Percentiles rank a stretch among this genome's conserved stretches.
phyloP scores from a whole-genome alignment of 805 yeast species.

The Candida stauntonica region DNA sequence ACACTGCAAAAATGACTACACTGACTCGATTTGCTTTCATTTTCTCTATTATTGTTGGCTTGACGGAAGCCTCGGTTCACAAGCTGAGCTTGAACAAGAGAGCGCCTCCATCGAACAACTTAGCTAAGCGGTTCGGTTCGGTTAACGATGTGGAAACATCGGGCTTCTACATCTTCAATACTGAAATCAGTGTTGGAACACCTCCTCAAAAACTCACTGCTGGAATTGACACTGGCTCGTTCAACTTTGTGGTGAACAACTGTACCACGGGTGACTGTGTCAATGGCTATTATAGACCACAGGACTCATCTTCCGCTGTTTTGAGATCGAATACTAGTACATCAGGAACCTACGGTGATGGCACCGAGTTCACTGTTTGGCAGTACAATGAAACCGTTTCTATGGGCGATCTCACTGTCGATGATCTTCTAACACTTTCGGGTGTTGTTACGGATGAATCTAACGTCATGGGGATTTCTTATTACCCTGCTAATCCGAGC shows the following conservation, averaged over 20 bases:
- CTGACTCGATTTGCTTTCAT: slow-evolving; percentile 1
- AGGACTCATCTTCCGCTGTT: slow-evolving; percentile 4
- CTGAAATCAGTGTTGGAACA: slow-evolving; percentile 12
- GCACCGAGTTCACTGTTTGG: slow-evolving; percentile 5
- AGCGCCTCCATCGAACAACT: neutral
- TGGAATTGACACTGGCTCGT: slow-evolving; percentile 21
- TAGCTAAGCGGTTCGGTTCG: slow-evolving; percentile 7
- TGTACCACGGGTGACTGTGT: slow-evolving; percentile 5
- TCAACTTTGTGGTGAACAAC: slow-evolving; percentile 5
- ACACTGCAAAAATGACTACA: slow-evolving; percentile 2
- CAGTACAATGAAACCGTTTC: slow-evolving; percentile 10
- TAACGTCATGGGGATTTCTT: slow-evolving; percentile 15
- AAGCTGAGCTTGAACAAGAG: slow-evolving; percentile 7
- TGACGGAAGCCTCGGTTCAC: slow-evolving; percentile 4
- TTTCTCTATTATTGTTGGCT: neutral
- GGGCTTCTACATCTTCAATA: slow-evolving; percentile 5
- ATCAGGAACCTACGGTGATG: slow-evolving; percentile 12
- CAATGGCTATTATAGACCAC: slow-evolving; percentile 6
- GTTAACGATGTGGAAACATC: neutral
- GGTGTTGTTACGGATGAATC: slow-evolving; percentile 5
- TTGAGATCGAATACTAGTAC: neutral
- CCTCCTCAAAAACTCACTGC: slow-evolving; percentile 15
- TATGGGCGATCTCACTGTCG: slow-evolving; percentile 8
- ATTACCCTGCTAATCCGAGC: neutral
- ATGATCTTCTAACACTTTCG: slow-evolving; percentile 3